A percentile compares a stretch with the other conserved stretches of the same genome.
phyloP scores from a whole-genome alignment of 345 rosid species.

The Corchorus olitorius region DNA sequence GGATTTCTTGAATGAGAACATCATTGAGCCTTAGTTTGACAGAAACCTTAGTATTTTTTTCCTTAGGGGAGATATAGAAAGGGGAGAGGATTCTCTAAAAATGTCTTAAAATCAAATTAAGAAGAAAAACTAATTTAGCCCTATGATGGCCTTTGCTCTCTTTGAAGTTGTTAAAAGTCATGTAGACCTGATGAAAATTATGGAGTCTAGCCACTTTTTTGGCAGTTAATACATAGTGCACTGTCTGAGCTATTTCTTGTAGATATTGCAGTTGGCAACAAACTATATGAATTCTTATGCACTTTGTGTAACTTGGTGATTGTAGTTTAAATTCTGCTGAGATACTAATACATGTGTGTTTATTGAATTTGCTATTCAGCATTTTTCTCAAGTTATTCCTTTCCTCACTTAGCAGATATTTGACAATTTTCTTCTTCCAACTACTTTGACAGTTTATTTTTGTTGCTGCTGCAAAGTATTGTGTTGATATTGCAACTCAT shows the following conservation, averaged over 20 bases:
- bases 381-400: background rate
- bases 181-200: background rate
- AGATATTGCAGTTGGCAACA: background rate
- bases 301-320: background rate
- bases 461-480: constrained; percentile 43
- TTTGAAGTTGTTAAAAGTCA: background rate
- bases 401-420: background rate
- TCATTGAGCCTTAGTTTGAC: background rate
- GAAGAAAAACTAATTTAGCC: background rate
- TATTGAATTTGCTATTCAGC: background rate
- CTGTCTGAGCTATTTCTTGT: background rate
- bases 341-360: background rate
- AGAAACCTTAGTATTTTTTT: background rate
- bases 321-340: background rate
- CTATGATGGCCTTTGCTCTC: background rate
- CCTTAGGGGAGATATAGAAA: no score
- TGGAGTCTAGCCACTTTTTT: background rate
- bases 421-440: background rate
- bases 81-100: background rate
- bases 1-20: background rate
- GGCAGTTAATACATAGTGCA: background rate
- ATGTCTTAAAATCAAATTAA: background rate
- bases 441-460: constrained; percentile 43
- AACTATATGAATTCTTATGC: background rate
- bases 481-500: constrained; percentile 52